phyloP scores from a whole-genome alignment of 2,329 filamentous ascomycete genomes.

The Monilinia laxa region DNA sequence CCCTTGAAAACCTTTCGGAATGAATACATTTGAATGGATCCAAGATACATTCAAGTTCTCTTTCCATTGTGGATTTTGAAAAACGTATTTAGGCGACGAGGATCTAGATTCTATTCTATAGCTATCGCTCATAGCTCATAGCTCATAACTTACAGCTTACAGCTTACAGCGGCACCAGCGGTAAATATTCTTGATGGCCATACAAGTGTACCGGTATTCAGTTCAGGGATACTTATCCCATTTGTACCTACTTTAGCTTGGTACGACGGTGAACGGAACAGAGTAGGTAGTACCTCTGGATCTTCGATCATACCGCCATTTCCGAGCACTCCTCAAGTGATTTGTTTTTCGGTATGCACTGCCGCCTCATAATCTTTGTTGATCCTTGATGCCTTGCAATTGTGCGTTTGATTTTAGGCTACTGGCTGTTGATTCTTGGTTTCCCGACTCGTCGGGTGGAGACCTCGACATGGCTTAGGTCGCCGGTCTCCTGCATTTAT shows the following conservation, averaged over 20 bases:
- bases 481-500: neutral
- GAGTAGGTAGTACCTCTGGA: neutral
- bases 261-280: neutral
- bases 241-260: neutral
- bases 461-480: neutral
- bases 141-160: too few relatives aligned
- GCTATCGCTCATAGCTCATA: too few relatives aligned
- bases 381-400: conserved; percentile 1
- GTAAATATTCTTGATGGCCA: neutral
- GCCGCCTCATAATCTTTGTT: neutral
- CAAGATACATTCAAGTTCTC: neutral
- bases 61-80: neutral
- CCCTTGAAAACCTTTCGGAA: neutral
- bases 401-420: neutral
- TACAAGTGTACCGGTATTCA: too few relatives aligned
- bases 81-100: neutral
- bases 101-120: neutral
- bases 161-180: neutral
- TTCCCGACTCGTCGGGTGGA: neutral
- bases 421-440: neutral
- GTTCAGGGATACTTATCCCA: neutral
- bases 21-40: neutral
- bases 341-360: neutral
- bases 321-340: neutral
- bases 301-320: conserved; percentile 11